Conservation (phyloP, 2,329 filamentous ascomycete genomes). For the Furcasterigmium sp. region DNA sequence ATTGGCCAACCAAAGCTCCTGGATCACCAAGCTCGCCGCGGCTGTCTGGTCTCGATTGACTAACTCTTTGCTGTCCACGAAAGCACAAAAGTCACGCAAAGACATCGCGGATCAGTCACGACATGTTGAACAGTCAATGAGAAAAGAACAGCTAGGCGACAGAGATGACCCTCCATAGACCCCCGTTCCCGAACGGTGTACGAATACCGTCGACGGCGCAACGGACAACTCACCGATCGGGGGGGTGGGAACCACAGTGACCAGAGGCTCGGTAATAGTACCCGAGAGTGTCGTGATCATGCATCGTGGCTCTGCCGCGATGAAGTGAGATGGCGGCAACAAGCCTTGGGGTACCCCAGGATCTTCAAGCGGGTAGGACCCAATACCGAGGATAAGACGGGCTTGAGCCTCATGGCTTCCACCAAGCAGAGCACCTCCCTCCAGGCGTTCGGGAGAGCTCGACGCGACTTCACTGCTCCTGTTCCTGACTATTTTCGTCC, state of each 20-base stretch:
- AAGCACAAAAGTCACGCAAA: conserved; percentile 1
- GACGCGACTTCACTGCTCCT: conserved; percentile 9
- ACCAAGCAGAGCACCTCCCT: conserved; percentile 4
- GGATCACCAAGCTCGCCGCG: conserved; percentile 17
- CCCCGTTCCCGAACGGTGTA: neutral
- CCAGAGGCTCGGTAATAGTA: neutral
- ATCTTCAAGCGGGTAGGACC: neutral
- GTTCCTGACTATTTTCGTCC: conserved; percentile 18
- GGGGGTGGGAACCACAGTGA: neutral
- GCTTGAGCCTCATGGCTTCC: conserved; percentile 5
- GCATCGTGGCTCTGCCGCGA: neutral
- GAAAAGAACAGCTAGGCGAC: neutral
- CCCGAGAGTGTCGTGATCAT: neutral
- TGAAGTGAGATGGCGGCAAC: neutral
- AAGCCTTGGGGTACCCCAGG: neutral
- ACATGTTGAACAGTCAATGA: neutral
- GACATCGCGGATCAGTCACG: neutral
- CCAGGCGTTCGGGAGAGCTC: conserved; percentile 8
- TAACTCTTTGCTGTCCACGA: conserved; percentile 2
- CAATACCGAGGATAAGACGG: conserved; percentile 11
- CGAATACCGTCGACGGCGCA: neutral
- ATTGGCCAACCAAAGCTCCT: conserved; percentile 25
- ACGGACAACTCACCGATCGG: neutral
- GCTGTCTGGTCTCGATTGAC: conserved; percentile 8
- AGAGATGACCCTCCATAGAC: too few species aligned